phyloP scores from a whole-genome alignment of 176 grass and related monocot genomes.

The Avena sativa region DNA sequence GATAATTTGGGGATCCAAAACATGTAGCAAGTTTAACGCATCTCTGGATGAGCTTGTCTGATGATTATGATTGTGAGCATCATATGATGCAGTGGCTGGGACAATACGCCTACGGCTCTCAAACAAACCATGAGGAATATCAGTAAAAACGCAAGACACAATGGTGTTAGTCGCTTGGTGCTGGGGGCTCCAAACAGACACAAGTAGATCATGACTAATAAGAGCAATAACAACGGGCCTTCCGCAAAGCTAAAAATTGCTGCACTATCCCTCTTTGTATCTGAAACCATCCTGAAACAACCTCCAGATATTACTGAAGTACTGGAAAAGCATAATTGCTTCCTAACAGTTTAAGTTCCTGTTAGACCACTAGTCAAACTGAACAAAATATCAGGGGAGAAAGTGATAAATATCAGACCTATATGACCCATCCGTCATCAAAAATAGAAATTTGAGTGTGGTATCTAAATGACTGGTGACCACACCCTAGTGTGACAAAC shows the following conservation, averaged over 20 bases:
- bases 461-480: neutral
- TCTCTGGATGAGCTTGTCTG: neutral
- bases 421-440: slow-evolving; percentile 16
- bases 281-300: slow-evolving; percentile 2
- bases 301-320: neutral
- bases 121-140: neutral
- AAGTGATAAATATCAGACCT: neutral
- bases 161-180: neutral
- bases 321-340: neutral
- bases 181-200: no score
- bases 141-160: neutral
- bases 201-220: neutral
- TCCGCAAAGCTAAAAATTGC: neutral
- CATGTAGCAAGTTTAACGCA: neutral
- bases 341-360: slow-evolving; percentile 17
- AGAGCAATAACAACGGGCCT: neutral
- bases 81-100: neutral
- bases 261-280: neutral
- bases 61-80: neutral
- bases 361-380: neutral
- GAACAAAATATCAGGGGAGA: slow-evolving; percentile 31
- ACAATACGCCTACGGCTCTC: neutral
- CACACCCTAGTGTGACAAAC: neutral
- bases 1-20: slow-evolving; percentile 29
- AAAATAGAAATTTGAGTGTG: neutral